Conservation (phyloP, 108 stramenopile species). For the Nitzschia inconspicua region DNA sequence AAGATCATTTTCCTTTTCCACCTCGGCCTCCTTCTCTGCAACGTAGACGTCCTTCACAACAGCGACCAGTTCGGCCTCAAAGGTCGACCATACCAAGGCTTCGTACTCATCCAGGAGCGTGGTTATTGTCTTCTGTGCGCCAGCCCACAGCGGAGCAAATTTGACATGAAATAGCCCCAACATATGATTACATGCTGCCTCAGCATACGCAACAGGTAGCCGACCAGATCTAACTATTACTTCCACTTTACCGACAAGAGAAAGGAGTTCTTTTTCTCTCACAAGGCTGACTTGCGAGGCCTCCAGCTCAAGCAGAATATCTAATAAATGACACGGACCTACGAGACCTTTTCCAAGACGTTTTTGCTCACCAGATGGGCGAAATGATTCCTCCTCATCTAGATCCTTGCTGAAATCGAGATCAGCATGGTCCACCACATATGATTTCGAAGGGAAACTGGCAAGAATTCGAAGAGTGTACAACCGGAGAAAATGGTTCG, state of each 20-base stretch:
- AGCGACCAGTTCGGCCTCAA: constrained; percentile 39
- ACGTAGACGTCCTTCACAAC: constrained; percentile 36
- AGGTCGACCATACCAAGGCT: constrained; percentile 48
- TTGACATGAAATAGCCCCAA: constrained; percentile 72
- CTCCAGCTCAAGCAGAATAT: constrained; percentile 57
- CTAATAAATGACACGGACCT: constrained; percentile 63
- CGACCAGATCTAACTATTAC: constrained; percentile 64
- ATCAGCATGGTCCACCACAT: constrained; percentile 69
- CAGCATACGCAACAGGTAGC: constrained; percentile 74
- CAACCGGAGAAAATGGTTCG: constrained; percentile 66
- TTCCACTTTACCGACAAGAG: constrained; percentile 56
- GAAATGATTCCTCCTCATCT: constrained; percentile 60
- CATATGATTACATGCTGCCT: constrained; percentile 72
- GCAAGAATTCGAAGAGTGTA: constrained; percentile 70
- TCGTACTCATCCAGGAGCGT: constrained; percentile 52
- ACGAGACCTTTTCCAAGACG: background rate
- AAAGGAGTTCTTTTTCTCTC: constrained; percentile 53
- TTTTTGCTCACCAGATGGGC: background rate
- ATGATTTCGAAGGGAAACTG: constrained; percentile 59
- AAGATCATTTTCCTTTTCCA: background rate
- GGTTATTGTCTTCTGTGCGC: constrained; percentile 47
- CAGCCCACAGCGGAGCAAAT: constrained; percentile 78
- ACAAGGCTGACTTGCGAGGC: constrained; percentile 49
- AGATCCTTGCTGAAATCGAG: constrained; percentile 78
- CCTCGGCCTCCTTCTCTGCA: background rate